Base-by-base conservation (phyloP, 768 basidiomycete genomes). In the Lentinula raphanica region DNA sequence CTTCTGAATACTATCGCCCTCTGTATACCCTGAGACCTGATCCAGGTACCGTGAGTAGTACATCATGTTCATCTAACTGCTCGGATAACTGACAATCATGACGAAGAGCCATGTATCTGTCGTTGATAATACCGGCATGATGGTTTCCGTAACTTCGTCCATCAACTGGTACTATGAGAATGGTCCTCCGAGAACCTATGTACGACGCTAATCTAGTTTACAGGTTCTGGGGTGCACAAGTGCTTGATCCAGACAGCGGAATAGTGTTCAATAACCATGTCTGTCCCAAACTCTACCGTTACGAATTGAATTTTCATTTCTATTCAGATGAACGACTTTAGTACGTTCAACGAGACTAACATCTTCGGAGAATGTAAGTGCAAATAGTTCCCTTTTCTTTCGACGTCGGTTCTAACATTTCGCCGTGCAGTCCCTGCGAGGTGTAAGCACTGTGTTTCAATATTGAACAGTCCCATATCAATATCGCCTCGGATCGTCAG, bases 241-340 rank as follows among this genome's bases (percentile, higher is more conserved):
- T 90, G 2, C 74, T 88, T 65, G 86, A 87, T 65, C 75, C 81
- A 0, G 71, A 79, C 45, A 88, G 87, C 0, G 88, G 88, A 0
- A 74, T 90, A 21, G 78, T 90, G 44, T 69, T 90, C 54, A 90
- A 90, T 62, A 81, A 90, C 61, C 84, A 87, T 74, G 82, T 78
- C 62, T 62, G 73, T 12, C 31, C 29, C 39, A 5, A 19, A 7
- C 15, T 40, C 23, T 21, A 3, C 42, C 19, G 42, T n/a, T n/a
- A n/a, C n/a, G n/a, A n/a, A n/a, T n/a, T n/a, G n/a, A n/a, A n/a
- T n/a, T 23, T 1, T 12, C 36, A 6, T 8, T 25, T 21, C 31
- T 38, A 8, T 29, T 7, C 51, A 86, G 82, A 90, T 93, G 89
- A 92, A 94, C 61, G 96, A 98, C 70, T 98, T 98, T 69, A 90